Percentiles rank a stretch among this genome's conserved stretches.
Evolutionary conservation across 2,329 filamentous ascomycete genomes (phyloP).

Genomic region (Monosporascus sp.): DNA sequence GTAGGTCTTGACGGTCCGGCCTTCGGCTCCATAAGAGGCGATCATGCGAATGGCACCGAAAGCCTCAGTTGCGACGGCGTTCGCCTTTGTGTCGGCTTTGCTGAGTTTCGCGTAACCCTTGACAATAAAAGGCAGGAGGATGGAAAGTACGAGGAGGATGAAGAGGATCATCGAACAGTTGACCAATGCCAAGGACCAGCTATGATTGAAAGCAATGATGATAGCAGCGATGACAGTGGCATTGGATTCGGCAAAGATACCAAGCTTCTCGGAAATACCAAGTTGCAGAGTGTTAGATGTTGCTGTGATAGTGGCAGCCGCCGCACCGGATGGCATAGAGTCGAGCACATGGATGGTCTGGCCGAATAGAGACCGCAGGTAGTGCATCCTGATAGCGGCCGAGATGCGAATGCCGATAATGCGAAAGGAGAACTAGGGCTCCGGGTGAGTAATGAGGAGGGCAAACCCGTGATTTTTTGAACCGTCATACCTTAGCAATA

Average conservation of each 20-base stretch:
- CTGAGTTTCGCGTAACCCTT: constrained; percentile 38
- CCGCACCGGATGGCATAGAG: constrained; percentile 50
- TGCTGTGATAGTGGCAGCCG: constrained; percentile 53
- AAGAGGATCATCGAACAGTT: constrained; percentile 48
- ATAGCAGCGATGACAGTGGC: constrained; percentile 45
- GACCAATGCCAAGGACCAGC: constrained; percentile 52
- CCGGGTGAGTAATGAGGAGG: too few relatives aligned
- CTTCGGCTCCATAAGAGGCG: constrained; percentile 52
- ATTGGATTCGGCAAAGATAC: constrained; percentile 46
- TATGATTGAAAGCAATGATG: constrained; percentile 47
- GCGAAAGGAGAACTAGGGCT: constrained; percentile 42
- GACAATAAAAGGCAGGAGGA: constrained; percentile 45
- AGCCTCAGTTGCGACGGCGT: constrained; percentile 52
- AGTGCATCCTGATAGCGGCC: constrained; percentile 53
- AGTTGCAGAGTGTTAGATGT: constrained; percentile 55
- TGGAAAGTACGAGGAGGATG: constrained; percentile 39
- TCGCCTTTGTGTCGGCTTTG: constrained; percentile 46
- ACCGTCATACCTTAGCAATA: constrained; percentile 34
- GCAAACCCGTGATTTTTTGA: too few relatives aligned
- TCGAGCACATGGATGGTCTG: constrained; percentile 62
- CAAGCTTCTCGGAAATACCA: constrained; percentile 56
- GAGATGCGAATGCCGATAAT: constrained; percentile 54
- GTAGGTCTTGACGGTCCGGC: constrained; percentile 44
- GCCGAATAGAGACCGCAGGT: constrained; percentile 53
- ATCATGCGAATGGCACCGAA: constrained; percentile 52